Evolutionary conservation across 2,329 filamentous ascomycete genomes (phyloP).

Genomic region (Leptographium wingfieldii): DNA sequence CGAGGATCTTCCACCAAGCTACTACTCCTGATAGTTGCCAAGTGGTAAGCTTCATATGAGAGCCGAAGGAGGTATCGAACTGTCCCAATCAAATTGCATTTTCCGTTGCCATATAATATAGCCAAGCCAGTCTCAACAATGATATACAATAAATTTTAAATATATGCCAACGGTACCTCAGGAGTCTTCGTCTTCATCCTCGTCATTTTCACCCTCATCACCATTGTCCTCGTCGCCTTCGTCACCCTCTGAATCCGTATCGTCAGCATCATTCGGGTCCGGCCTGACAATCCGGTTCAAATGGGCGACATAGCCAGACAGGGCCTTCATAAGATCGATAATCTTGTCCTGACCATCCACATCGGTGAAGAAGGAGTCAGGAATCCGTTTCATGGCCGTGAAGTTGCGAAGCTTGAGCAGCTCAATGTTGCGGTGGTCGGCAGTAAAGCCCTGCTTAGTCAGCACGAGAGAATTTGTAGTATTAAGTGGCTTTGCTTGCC

Average conservation of each 20-base stretch:
- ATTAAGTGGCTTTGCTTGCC: background rate
- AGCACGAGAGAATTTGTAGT: background rate
- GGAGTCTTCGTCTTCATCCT: background rate
- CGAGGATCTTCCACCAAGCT: constrained; percentile 46
- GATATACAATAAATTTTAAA: background rate
- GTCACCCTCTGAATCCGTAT: constrained; percentile 11
- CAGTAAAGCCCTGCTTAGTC: constrained; percentile 54
- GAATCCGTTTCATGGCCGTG: constrained; percentile 54
- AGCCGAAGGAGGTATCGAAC: no score
- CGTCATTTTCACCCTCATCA: background rate
- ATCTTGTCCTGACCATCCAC: constrained; percentile 53
- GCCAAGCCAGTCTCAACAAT: background rate
- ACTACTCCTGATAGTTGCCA: constrained; percentile 6
- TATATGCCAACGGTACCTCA: background rate
- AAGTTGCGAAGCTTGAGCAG: constrained; percentile 72
- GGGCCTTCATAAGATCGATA: constrained; percentile 47
- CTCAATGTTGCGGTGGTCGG: constrained; percentile 65
- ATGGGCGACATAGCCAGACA: constrained; percentile 69
- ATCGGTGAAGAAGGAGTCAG: constrained; percentile 51
- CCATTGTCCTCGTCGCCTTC: constrained; percentile 28
- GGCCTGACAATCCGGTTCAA: constrained; percentile 65
- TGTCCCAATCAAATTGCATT: background rate
- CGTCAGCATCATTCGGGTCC: constrained; percentile 37
- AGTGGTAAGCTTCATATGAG: no score
- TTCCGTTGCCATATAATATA: background rate